Conservation (phyloP, 1,284 basidiomycete species). For the Ganoderma lingzhi region DNA sequence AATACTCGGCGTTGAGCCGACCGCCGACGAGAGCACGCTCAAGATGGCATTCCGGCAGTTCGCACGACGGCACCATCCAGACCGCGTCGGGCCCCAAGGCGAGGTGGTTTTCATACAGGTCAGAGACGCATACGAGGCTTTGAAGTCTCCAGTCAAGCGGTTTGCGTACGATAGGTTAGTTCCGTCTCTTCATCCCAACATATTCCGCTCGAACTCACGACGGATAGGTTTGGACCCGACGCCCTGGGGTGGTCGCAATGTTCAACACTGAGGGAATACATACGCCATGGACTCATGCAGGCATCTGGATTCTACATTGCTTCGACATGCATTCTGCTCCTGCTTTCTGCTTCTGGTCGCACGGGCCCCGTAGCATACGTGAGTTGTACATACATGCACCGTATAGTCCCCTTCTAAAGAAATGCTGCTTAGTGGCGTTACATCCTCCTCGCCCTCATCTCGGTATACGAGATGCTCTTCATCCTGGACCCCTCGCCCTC, state of each 20-base stretch:
- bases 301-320: slow-evolving; percentile 79
- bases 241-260: slow-evolving; percentile 74
- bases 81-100: slow-evolving; percentile 73
- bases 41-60: slow-evolving; percentile 80
- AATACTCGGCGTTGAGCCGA: slow-evolving; percentile 68
- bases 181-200: not conserved
- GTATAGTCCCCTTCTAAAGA: not conserved
- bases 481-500: slow-evolving; percentile 63
- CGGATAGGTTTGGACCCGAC: slow-evolving; percentile 77
- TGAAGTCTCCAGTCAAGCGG: slow-evolving; percentile 80
- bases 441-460: slow-evolving; percentile 65
- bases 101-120: slow-evolving; percentile 77
- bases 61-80: slow-evolving; percentile 81
- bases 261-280: slow-evolving; percentile 73
- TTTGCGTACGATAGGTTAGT: slow-evolving; percentile 87
- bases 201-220: slow-evolving; percentile 10
- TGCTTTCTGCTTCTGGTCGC: slow-evolving; percentile 69
- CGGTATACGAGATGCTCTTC: slow-evolving; percentile 69
- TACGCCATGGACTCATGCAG: slow-evolving; percentile 72
- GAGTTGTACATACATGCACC: slow-evolving; percentile 43
- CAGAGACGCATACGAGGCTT: slow-evolving; percentile 80
- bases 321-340: slow-evolving; percentile 64
- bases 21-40: slow-evolving; percentile 71
- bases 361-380: slow-evolving; percentile 73
- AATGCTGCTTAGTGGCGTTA: slow-evolving; percentile 76